Evolutionary conservation across 164 flowering plant species (phyloP).

Genomic region (Nymphaea thermarum): DNA sequence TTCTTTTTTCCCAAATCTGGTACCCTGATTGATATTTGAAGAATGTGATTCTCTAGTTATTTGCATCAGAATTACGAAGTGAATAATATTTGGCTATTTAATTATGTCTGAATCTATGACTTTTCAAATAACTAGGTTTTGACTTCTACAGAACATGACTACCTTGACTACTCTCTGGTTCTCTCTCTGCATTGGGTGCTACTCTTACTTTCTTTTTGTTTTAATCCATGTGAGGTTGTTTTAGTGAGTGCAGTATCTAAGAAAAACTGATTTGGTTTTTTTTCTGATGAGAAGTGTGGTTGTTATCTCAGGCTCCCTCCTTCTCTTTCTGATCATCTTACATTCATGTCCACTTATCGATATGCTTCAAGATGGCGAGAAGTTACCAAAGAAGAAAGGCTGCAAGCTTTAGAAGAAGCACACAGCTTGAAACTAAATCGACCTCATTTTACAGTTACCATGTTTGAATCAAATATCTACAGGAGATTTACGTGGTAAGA

Average conservation of each 20-base stretch:
- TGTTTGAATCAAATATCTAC: conserved; percentile 1
- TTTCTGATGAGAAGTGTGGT: neutral
- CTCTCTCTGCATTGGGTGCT: no score
- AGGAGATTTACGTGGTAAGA: conserved; percentile 1
- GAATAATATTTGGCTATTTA: neutral
- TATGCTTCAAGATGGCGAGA: neutral
- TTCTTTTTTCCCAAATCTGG: no score
- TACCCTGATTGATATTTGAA: no score
- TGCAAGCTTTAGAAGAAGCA: conserved; percentile 1
- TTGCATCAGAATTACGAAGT: neutral
- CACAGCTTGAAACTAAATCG: neutral
- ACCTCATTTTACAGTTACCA: conserved; percentile 5
- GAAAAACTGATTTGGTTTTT: no score
- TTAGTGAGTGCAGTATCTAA: neutral
- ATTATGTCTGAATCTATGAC: no score
- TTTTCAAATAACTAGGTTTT: no score
- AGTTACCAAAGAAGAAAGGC: neutral
- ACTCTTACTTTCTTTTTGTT: neutral
- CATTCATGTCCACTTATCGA: neutral
- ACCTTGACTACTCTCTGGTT: no score
- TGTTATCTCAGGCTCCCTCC: conserved; percentile 3
- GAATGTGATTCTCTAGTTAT: no score
- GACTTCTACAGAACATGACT: no score
- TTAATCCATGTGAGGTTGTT: neutral
- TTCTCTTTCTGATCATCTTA: neutral